Evolutionary conservation across 2,329 filamentous ascomycete genomes (phyloP).

Genomic region (Hypoxylon sp.): DNA sequence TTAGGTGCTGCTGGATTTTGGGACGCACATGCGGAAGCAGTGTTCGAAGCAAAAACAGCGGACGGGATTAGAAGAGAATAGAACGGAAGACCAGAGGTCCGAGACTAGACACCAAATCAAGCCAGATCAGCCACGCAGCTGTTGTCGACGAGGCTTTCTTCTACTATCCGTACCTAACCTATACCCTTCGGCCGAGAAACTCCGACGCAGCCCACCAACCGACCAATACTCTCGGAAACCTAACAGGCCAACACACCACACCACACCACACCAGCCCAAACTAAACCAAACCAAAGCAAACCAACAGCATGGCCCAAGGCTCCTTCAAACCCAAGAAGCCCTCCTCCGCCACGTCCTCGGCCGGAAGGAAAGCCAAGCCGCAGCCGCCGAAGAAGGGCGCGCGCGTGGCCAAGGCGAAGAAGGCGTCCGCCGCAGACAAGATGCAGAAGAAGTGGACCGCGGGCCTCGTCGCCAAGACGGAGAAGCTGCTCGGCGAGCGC

Average conservation of each 20-base stretch:
- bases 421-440: slow-evolving; percentile 63
- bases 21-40: background rate
- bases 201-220: background rate
- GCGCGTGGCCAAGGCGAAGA: slow-evolving; percentile 50
- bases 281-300: slow-evolving; percentile 9
- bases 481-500: slow-evolving; percentile 71
- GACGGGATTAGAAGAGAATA: slow-evolving; percentile 7
- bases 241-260: background rate
- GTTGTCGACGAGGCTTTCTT: background rate
- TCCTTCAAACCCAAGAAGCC: slow-evolving; percentile 63
- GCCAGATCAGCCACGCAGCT: background rate
- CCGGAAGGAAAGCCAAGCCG: slow-evolving; percentile 64
- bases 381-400: slow-evolving; percentile 60
- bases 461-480: slow-evolving; percentile 69
- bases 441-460: slow-evolving; percentile 69
- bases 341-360: slow-evolving; percentile 55
- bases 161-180: background rate
- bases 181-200: background rate
- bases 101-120: background rate
- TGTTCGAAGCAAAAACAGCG: background rate
- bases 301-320: slow-evolving; percentile 66
- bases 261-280: background rate
- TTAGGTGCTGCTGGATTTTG: background rate
- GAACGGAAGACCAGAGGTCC: slow-evolving; percentile 23
- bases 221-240: background rate